These are phyloP conservation scores for Penicillium argentinense DNA, from an alignment of 495 filamentous ascomycete genomes.

Conservation along the genomic window DNA sequence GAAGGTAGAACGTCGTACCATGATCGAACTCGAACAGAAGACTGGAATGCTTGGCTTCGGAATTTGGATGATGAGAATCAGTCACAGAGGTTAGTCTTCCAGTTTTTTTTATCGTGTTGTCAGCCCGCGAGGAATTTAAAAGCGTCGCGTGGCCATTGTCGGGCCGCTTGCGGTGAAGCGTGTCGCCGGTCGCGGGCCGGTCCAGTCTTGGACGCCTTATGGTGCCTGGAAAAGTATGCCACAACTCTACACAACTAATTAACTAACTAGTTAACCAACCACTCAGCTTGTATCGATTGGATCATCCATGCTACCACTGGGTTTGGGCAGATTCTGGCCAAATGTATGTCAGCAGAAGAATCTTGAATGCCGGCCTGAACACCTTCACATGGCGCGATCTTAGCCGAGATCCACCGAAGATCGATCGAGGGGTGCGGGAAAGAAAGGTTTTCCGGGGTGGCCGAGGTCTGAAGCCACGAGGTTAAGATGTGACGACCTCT, in stretches of 20 bases:
- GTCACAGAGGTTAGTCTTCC: too few relatives aligned
- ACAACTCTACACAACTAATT: too few relatives aligned
- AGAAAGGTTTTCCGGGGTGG: constrained; percentile 8
- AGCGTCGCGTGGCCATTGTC: neutral
- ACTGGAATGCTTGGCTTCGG: too few relatives aligned
- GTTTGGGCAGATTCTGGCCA: too few relatives aligned
- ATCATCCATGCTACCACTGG: too few relatives aligned
- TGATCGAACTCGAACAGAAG: too few relatives aligned
- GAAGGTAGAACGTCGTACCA: constrained; percentile 4
- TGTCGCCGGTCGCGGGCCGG: too few relatives aligned
- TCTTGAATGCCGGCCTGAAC: too few relatives aligned
- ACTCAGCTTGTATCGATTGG: too few relatives aligned
- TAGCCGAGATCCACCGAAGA: constrained; percentile 15
- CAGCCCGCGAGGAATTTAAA: neutral
- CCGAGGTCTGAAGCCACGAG: constrained; percentile 14
- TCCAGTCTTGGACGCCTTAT: neutral
- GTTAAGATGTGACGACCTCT: neutral
- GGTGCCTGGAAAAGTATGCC: neutral
- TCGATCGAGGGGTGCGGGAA: constrained; percentile 18
- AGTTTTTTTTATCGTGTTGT: too few relatives aligned
- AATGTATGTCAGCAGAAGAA: too few relatives aligned
- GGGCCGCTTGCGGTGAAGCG: constrained; percentile 7
- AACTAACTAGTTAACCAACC: too few relatives aligned
- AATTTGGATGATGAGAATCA: neutral
- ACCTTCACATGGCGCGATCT: constrained; percentile 18